Percentiles rank a stretch among this genome's conserved stretches.
Evolutionary conservation across 108 stramenopile species (phyloP).

Genomic region (Pseudonitzschia multistriata): DNA sequence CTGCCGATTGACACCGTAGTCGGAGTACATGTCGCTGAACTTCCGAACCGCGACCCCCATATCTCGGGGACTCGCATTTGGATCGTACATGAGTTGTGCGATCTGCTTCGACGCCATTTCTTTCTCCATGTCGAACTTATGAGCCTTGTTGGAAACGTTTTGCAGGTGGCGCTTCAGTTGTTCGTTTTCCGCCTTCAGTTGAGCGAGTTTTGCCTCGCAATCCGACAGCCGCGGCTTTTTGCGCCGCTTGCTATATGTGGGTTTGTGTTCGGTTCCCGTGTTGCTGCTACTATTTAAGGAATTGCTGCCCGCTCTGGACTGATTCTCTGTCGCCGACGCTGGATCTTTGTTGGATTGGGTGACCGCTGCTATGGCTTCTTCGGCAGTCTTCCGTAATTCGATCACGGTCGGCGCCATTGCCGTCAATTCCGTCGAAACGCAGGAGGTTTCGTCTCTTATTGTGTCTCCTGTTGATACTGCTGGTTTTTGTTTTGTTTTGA

Average conservation of each 20-base stretch:
- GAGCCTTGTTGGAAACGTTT: constrained; percentile 45
- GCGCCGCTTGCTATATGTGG: constrained; percentile 41
- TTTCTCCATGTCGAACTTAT: constrained; percentile 43
- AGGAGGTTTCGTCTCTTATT: constrained; percentile 3
- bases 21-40: constrained; percentile 82
- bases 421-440: not conserved
- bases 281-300: not conserved
- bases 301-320: not conserved
- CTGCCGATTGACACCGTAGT: constrained; percentile 79
- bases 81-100: constrained; percentile 17
- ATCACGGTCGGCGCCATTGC: constrained; percentile 21
- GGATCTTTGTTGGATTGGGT: constrained; percentile 22
- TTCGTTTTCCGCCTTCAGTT: constrained; percentile 63
- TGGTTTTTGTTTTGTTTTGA: constrained; percentile 1
- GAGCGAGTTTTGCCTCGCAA: constrained; percentile 48
- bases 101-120: constrained; percentile 32
- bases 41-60: constrained; percentile 35
- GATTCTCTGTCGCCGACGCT: not conserved
- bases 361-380: constrained; percentile 47
- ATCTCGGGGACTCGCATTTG: constrained; percentile 36
- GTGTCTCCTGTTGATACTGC: not conserved
- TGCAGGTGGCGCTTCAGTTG: constrained; percentile 61
- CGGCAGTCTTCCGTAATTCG: constrained; percentile 43
- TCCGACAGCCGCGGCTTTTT: constrained; percentile 57
- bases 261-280: constrained; percentile 17